Evolutionary conservation across 2,329 filamentous ascomycete genomes (phyloP).

Genomic region (Fusarium falciforme): DNA sequence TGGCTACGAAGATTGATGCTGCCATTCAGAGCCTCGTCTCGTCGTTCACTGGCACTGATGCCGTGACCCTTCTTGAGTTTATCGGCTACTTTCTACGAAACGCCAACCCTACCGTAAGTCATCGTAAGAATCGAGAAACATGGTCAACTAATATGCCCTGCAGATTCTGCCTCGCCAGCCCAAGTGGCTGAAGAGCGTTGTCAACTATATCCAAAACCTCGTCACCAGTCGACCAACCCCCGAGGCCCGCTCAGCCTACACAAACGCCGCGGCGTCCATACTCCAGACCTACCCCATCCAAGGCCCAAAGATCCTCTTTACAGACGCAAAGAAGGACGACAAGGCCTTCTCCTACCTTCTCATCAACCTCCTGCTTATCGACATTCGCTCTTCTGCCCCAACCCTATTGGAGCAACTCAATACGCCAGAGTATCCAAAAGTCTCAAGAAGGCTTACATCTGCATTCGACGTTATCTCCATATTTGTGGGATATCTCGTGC

Average conservation of each 20-base stretch:
- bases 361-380: conserved; percentile 73
- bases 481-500: conserved; percentile 69
- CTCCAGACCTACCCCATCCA: conserved; percentile 65
- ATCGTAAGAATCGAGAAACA: not conserved
- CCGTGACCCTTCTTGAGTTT: conserved; percentile 68
- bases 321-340: conserved; percentile 53
- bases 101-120: conserved; percentile 60
- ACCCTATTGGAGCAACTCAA: conserved; percentile 69
- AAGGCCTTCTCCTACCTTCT: conserved; percentile 72
- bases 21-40: conserved; percentile 61
- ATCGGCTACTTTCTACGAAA: conserved; percentile 64
- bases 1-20: conserved; percentile 57
- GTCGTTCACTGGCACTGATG: conserved; percentile 69
- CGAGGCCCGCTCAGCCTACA: conserved; percentile 68
- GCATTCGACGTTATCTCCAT: conserved; percentile 72
- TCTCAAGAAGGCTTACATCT: conserved; percentile 66
- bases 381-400: conserved; percentile 72
- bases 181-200: conserved; percentile 63
- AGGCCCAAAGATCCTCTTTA: conserved; percentile 64
- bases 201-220: conserved; percentile 63
- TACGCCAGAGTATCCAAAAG: conserved; percentile 61
- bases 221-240: conserved; percentile 66
- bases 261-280: conserved; percentile 67
- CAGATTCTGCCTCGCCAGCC: conserved; percentile 63
- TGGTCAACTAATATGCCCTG: conserved; percentile 13